Evolutionary conservation across 2,329 filamentous ascomycete species (phyloP).

Genomic region (Colletotrichum caudatum): DNA sequence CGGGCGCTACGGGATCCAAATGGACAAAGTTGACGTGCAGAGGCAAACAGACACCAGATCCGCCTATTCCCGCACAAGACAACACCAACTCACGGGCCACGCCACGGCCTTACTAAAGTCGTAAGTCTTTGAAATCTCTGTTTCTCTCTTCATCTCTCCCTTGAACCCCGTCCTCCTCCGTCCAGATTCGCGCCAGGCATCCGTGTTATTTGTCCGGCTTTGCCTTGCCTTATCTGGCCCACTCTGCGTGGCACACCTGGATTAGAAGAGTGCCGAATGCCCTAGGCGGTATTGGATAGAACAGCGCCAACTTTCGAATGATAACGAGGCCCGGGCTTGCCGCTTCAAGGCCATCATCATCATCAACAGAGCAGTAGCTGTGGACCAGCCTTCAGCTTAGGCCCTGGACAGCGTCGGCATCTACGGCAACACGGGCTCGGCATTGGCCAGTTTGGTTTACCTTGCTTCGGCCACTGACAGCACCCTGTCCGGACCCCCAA

Average conservation of each 20-base stretch:
- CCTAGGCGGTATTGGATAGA: background rate
- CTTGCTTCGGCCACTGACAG: conserved; percentile 22
- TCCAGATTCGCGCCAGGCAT: conserved; percentile 1
- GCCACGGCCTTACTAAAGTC: conserved; percentile 27
- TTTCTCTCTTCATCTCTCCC: conserved; percentile 15
- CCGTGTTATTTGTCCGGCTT: conserved; percentile 9
- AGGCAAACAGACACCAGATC: conserved; percentile 34
- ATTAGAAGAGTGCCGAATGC: background rate
- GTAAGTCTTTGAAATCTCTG: conserved; percentile 37
- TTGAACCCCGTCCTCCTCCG: conserved; percentile 19
- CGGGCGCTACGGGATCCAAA: conserved; percentile 35
- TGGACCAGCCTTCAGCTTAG: background rate
- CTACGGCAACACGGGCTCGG: conserved; percentile 14
- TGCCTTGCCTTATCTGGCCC: background rate
- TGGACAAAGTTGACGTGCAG: conserved; percentile 34
- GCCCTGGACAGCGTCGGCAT: conserved; percentile 13
- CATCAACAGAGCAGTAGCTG: background rate
- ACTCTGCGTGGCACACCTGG: background rate
- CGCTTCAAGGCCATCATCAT: background rate
- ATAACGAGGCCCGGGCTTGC: background rate
- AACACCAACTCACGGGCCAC: conserved; percentile 18
- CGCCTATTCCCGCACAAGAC: conserved; percentile 39
- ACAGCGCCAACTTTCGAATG: background rate
- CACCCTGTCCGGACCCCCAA: conserved; percentile 23
- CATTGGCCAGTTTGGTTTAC: background rate